Evolutionary conservation across 495 filamentous ascomycete genomes (phyloP), one percentile per base, ranked within the genome.

Genomic region (Neurospora tetraspora): DNA sequence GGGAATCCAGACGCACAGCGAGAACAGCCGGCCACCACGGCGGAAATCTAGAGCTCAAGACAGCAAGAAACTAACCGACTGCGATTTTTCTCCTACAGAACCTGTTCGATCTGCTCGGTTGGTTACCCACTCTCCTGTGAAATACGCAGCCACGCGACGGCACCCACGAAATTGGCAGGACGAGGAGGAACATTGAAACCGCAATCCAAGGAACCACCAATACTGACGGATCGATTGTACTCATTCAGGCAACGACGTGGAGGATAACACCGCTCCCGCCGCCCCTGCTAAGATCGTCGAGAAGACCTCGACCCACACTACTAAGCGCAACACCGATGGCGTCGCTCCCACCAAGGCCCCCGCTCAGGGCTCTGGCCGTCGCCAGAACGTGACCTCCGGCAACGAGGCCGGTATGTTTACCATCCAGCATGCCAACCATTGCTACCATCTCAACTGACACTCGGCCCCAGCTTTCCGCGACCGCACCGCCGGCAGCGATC

Each of bases 281-380:
- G 90, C 92, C 78, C 94, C 94, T 79, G 88, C 92, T 68, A 92
- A 92, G 86, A 91, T 93, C 77, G 85, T 94, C 77, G 96, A 98
- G 83, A 96, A 92, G 87, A 90, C 92, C 73, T 85, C 87, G 71
- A 85, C 89, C 75, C 90, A 94, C 79, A 86, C 88, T 76, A 90
- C 89, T 84, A 98, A 98, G 91, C 93, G 93, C 84, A 96, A 97
- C 84, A 90, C 88, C 81, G 89, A 91, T 80, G 90, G 89, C 79
- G 90, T 93, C 82, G 90, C 90, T 74, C 88, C 89, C 71, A 83
- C 88, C 73, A 81, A 80, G 71, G 82, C 82, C 42, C 80, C 83
- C 69, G 78, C 80, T 68, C 77, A 79, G 59, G 74, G 78, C 72
- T 79, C 81, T 75, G 83, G 81, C 78, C 83, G 84, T 76, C 86